These are phyloP conservation scores for Carex littledalei DNA, from an alignment of 176 grass and related monocot genomes.

Conservation along the genomic window DNA sequence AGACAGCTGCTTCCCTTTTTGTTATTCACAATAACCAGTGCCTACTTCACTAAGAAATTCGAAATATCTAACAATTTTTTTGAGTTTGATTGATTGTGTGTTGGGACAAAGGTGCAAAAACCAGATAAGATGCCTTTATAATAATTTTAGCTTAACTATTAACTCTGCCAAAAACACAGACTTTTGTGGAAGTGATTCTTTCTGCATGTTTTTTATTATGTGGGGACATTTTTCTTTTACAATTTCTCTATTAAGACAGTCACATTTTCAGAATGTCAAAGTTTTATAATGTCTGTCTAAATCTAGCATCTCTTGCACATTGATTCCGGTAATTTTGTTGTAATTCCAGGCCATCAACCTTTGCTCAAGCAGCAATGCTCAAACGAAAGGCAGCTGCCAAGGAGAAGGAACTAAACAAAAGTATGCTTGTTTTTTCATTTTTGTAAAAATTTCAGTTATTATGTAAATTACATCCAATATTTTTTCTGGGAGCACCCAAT, in stretches of 20 bases:
- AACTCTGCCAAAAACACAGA: background rate
- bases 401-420: constrained; percentile 71
- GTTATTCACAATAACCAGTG: background rate
- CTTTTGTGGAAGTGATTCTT: background rate
- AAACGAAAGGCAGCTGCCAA: constrained; percentile 62
- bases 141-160: background rate
- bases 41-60: background rate
- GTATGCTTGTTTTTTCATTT: constrained; percentile 32
- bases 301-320: background rate
- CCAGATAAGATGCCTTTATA: background rate
- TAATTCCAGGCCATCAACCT: constrained; percentile 69
- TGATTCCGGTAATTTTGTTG: constrained; percentile 9
- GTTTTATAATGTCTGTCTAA: background rate
- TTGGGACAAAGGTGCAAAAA: background rate
- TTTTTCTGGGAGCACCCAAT: background rate
- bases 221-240: background rate
- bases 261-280: background rate
- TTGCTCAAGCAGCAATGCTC: constrained; percentile 90
- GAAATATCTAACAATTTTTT: background rate
- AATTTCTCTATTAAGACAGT: background rate
- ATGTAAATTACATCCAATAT: background rate
- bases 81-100: background rate
- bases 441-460: background rate
- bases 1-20: background rate
- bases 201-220: background rate